A percentile compares a stretch with the other conserved stretches of the same genome.
Conservation (phyloP, 371 early-diverging fungal genomes). For the Saksenaea oblongispora region DNA sequence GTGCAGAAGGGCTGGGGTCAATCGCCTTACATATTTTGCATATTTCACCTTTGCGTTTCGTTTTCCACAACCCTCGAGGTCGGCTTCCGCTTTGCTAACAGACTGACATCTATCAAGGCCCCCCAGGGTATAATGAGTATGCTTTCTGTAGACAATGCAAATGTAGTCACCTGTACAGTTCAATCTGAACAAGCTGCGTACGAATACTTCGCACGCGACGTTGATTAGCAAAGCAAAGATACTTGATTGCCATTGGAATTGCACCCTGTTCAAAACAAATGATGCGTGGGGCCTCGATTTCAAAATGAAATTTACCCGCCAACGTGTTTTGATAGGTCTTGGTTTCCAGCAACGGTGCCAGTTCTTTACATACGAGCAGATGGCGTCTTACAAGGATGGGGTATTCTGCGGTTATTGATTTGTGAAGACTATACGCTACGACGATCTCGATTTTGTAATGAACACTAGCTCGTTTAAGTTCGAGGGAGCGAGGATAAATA, state of each 20-base stretch:
- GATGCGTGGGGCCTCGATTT: conserved; percentile 41
- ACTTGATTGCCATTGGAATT: conserved; percentile 36
- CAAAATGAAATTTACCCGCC: conserved; percentile 46
- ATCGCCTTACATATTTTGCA: conserved; percentile 26
- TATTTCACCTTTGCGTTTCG: conserved; percentile 21
- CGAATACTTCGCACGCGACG: conserved; percentile 30
- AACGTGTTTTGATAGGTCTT: conserved; percentile 34
- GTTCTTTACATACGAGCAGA: conserved; percentile 34
- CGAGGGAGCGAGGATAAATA: conserved; percentile 36
- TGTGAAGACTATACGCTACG: conserved; percentile 19
- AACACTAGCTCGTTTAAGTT: conserved; percentile 33
- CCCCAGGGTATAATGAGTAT: too few relatives aligned
- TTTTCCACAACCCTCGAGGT: conserved; percentile 23
- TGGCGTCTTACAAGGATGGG: conserved; percentile 39
- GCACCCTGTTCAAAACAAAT: conserved; percentile 35
- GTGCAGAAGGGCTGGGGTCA: conserved; percentile 34
- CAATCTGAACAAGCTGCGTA: conserved; percentile 39
- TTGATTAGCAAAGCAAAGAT: conserved; percentile 34
- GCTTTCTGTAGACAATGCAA: not conserved
- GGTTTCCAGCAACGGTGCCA: conserved; percentile 36
- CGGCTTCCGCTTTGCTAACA: conserved; percentile 33
- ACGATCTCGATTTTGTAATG: conserved; percentile 36
- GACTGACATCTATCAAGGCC: conserved; percentile 35
- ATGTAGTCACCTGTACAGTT: conserved; percentile 34
- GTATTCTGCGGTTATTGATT: conserved; percentile 36